Conservation (phyloP, 306 rosid genomes). For the Arachis stenosperma region DNA sequence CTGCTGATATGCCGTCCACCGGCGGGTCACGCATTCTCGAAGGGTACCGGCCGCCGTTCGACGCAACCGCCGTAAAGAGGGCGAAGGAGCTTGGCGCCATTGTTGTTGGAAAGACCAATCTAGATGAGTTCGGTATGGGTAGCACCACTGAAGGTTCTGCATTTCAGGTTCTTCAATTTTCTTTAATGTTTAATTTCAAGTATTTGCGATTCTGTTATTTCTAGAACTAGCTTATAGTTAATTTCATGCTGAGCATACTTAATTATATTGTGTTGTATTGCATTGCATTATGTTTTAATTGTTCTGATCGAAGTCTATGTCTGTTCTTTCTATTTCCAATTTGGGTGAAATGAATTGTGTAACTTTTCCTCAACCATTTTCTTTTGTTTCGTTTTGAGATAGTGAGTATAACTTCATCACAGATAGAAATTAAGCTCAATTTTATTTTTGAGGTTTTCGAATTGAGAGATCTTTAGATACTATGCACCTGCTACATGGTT, state of each 20-base stretch:
- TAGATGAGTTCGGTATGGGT: conserved; percentile 99
- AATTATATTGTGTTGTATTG: background rate
- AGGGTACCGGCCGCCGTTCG: conserved; percentile 81
- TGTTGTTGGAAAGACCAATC: conserved; percentile 89
- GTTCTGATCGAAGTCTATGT: background rate
- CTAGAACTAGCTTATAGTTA: too few species aligned
- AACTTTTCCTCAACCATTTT: too few species aligned
- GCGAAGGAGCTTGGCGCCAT: conserved; percentile 78
- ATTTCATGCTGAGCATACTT: too few species aligned
- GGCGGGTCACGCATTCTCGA: conserved; percentile 79
- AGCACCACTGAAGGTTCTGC: conserved; percentile 96
- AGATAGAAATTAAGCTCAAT: too few species aligned
- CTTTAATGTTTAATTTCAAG: background rate
- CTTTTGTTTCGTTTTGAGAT: too few species aligned
- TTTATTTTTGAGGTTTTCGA: background rate
- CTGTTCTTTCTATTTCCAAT: background rate
- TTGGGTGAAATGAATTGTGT: background rate
- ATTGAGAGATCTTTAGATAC: conserved; percentile 14
- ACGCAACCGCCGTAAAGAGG: conserved; percentile 82
- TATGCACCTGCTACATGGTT: background rate
- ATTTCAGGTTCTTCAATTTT: conserved; percentile 60
- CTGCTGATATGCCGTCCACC: conserved; percentile 88
- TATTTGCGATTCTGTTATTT: too few species aligned
- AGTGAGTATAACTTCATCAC: too few species aligned
- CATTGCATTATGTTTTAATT: background rate